A percentile compares a stretch with the other conserved stretches of the same genome.
These are phyloP conservation scores for Flaveria bidentis DNA, from an alignment of 129 eudicot species.

Conservation along the genomic window DNA sequence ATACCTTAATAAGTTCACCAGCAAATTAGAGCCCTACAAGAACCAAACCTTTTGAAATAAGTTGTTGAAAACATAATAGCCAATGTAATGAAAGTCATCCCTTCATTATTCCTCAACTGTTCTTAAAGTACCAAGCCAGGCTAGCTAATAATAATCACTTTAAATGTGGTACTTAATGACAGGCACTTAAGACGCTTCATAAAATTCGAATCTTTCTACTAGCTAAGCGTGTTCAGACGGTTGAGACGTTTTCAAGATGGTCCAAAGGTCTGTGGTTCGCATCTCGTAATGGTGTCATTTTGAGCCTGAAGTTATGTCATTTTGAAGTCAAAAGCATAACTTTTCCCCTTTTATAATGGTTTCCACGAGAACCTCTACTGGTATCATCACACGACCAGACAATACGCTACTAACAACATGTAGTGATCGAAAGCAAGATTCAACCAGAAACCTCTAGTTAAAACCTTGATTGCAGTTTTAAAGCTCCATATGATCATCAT, in stretches of 20 bases:
- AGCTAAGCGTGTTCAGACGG: neutral
- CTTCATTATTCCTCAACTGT: conserved; percentile 44
- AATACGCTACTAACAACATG: too few relatives aligned
- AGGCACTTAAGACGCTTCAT: conserved; percentile 21
- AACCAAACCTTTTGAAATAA: conserved; percentile 31
- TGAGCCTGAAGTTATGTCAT: neutral
- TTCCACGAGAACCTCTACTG: too few relatives aligned
- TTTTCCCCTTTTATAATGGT: too few relatives aligned
- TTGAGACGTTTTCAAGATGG: neutral
- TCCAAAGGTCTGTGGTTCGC: neutral
- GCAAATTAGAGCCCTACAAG: conserved; percentile 32
- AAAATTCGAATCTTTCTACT: neutral
- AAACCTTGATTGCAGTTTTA: neutral
- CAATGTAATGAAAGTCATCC: conserved; percentile 36
- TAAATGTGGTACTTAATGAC: conserved; percentile 31
- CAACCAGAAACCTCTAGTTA: too few relatives aligned
- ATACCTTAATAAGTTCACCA: conserved; percentile 38
- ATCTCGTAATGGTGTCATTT: neutral
- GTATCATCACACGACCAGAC: too few relatives aligned
- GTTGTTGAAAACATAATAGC: conserved; percentile 45
- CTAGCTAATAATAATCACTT: conserved; percentile 33
- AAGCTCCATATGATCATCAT: conserved; percentile 1
- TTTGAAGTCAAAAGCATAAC: neutral
- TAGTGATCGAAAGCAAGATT: too few relatives aligned
- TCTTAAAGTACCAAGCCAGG: conserved; percentile 38